Percentiles rank a stretch among this genome's conserved stretches.
phyloP scores from a whole-genome alignment of 2,329 filamentous ascomycete genomes.

The Akanthomyces uredinophilus region DNA sequence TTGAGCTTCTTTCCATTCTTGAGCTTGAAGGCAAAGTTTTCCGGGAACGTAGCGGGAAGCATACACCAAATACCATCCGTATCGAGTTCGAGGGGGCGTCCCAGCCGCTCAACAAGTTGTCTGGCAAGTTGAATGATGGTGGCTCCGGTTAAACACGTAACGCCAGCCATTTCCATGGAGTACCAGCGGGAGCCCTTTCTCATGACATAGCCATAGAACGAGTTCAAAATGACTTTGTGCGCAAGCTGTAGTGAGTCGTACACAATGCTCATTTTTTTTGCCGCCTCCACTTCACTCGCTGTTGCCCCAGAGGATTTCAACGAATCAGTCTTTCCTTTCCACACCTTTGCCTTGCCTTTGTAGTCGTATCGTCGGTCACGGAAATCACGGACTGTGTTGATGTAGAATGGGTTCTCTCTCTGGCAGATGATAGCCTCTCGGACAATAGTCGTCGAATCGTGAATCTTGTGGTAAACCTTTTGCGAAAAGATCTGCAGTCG shows the following conservation, averaged over 20 bases:
- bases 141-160: constrained; percentile 93
- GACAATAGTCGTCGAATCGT: constrained; percentile 86
- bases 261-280: constrained; percentile 97
- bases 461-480: constrained; percentile 99
- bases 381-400: constrained; percentile 92
- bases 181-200: constrained; percentile 98
- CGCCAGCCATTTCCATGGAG: constrained; percentile 98
- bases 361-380: constrained; percentile 97
- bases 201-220: constrained; percentile 99
- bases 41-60: constrained; percentile 89
- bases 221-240: constrained; percentile 98
- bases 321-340: constrained; percentile 92
- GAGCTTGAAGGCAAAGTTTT: constrained; percentile 91
- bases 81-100: constrained; percentile 87
- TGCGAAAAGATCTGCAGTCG: constrained; percentile 89
- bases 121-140: constrained; percentile 96
- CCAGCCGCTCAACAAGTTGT: constrained; percentile 87
- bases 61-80: constrained; percentile 99
- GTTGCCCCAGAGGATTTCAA: constrained; percentile 78
- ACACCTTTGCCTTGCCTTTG: constrained; percentile 95
- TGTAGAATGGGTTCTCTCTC: constrained; percentile 96
- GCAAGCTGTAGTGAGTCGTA: constrained; percentile 95
- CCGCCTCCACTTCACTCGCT: constrained; percentile 74
- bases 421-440: constrained; percentile 98
- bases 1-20: constrained; percentile 93